Conservation (phyloP, 345 rosid species). For the Linum lewisii region DNA sequence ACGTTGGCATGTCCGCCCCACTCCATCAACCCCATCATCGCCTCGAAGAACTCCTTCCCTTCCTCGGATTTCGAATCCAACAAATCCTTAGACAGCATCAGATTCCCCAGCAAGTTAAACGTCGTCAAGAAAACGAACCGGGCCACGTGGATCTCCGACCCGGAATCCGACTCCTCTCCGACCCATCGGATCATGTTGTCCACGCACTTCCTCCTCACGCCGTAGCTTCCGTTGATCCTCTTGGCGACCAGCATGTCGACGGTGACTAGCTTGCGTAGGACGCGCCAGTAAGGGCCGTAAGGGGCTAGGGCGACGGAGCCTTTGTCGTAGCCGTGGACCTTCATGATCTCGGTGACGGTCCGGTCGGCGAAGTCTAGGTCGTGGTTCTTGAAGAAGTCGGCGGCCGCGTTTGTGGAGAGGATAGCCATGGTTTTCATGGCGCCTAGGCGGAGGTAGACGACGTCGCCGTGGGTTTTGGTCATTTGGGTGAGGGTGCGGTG, state of each 20-base stretch:
- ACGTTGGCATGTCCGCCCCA: constrained; percentile 30
- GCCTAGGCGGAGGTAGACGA: constrained; percentile 43
- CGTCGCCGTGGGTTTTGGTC: constrained; percentile 29
- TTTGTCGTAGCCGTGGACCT: constrained; percentile 25
- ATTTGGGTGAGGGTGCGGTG: constrained; percentile 35
- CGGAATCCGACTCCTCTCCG: constrained; percentile 33
- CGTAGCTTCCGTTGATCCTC: constrained; percentile 31
- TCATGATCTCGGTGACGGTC: constrained; percentile 33
- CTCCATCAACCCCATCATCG: constrained; percentile 27
- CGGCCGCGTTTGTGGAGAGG: constrained; percentile 35
- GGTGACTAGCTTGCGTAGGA: constrained; percentile 31
- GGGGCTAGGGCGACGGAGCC: constrained; percentile 45
- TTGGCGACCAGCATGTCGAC: constrained; percentile 38
- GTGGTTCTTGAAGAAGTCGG: constrained; percentile 50
- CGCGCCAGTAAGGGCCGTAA: constrained; percentile 47
- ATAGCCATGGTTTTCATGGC: constrained; percentile 38
- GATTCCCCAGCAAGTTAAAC: constrained; percentile 43
- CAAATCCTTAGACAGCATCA: constrained; percentile 46
- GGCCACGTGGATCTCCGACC: constrained; percentile 20
- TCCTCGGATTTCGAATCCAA: constrained; percentile 31
- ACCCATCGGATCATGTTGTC: constrained; percentile 41
- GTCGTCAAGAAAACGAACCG: constrained; percentile 30
- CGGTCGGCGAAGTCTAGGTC: constrained; percentile 44
- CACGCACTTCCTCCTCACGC: constrained; percentile 30
- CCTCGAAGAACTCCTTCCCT: constrained; percentile 21